Base-by-base conservation (phyloP, 164 flowering plant genomes). In the Dillenia suffruticosa region DNA sequence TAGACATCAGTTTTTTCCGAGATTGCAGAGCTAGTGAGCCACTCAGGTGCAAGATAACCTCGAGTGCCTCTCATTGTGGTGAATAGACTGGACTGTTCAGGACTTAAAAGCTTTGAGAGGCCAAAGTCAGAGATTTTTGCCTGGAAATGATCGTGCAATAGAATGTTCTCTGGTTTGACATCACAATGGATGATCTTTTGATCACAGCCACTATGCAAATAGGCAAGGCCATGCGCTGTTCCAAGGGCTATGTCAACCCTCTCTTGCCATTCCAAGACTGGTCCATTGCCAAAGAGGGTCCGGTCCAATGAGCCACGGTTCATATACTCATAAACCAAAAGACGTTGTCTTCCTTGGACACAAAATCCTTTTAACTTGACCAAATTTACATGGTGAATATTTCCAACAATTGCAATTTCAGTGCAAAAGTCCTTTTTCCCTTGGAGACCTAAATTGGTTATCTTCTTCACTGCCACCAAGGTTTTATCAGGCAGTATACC, bases 21-120 rank as follows among this genome's bases (percentile, higher is more conserved):
- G 51, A 90, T 81, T 44, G 94, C 81, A 8, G 94, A 77, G 70
- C 80, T 87, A n/a, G 98, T 90, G 0, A 93, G 84, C 98, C 98
- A 93, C 60, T 93, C 98, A 2, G 98, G 98, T 10, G 97, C 98
- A 22, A 93, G 89, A 67, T 88, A 90, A 6, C 97, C 98, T 1
- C 97, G 82, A 3, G 98, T 93, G 22, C 98, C 97, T 70, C 98
- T 78, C 98, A 90, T 85, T 19, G 94, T 90, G 40, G 97, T 90
- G 76, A 92, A 84, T 10, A 76, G 76, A 61, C 83, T 77, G 5
- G 94, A 87, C 62, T 87, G 89, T 55, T 88, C 94, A 3, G 84
- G 81, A 57, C 65, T 79, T 22, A 90, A 63, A 48, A 93, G 84
- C 76, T 90, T 93, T 11, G 97, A 84, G 5, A 93, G 77, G 44